phyloP scores from a whole-genome alignment of 805 yeast species.

The Schizosaccharomyces cryophilus region DNA sequence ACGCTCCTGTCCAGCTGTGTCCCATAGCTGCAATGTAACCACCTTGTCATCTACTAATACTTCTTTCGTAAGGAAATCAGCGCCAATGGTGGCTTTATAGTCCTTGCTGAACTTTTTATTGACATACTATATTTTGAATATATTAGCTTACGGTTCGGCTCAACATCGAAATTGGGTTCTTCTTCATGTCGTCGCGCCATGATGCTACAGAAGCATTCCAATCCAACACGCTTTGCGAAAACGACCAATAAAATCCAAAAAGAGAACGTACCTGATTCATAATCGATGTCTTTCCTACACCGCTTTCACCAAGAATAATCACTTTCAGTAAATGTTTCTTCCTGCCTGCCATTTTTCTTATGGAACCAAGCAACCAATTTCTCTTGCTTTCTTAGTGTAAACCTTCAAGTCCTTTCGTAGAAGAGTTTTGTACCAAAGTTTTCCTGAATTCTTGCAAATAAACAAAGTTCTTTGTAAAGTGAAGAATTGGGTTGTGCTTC shows the following conservation, averaged over 20 bases:
- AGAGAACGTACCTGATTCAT: slow-evolving; percentile 21
- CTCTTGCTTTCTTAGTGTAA: neutral
- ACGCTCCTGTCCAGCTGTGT: slow-evolving; percentile 95
- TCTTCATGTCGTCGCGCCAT: neutral
- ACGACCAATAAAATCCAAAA: slow-evolving; percentile 5
- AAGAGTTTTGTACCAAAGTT: too few species aligned
- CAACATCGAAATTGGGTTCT: neutral
- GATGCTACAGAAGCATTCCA: neutral
- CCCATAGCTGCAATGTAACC: slow-evolving; percentile 61
- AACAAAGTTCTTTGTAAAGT: too few species aligned
- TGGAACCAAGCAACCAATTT: neutral
- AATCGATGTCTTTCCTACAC: slow-evolving; percentile 89
- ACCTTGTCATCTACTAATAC: slow-evolving; percentile 60
- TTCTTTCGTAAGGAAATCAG: slow-evolving; percentile 86
- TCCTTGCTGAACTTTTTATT: slow-evolving; percentile 85
- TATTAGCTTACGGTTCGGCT: neutral
- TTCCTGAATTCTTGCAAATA: too few species aligned
- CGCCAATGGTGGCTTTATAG: slow-evolving; percentile 94
- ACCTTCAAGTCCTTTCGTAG: too few species aligned
- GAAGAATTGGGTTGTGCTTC: too few species aligned
- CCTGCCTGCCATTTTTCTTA: slow-evolving; percentile 8
- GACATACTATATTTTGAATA: slow-evolving; percentile 38
- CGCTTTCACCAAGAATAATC: slow-evolving; percentile 85
- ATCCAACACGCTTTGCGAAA: neutral
- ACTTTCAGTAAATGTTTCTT: slow-evolving; percentile 23